Percentiles rank a stretch among this genome's conserved stretches.
Conservation (phyloP, 495 filamentous ascomycete species). For the Thozetella sp. region DNA sequence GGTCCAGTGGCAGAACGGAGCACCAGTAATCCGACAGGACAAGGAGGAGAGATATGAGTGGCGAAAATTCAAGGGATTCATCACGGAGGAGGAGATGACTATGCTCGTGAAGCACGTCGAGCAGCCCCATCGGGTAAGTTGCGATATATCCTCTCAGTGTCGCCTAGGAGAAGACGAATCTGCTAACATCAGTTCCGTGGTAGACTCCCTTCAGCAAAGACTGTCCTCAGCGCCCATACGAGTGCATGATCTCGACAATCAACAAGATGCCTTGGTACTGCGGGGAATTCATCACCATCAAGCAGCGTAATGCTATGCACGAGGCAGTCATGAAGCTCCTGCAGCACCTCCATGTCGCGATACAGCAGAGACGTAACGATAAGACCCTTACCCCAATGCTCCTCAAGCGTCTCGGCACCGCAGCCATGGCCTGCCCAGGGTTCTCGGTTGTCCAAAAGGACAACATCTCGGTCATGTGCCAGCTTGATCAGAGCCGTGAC, state of each 20-base stretch:
- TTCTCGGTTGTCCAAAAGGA: constrained; percentile 67
- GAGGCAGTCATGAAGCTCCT: constrained; percentile 51
- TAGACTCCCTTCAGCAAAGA: constrained; percentile 67
- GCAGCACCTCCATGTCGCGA: constrained; percentile 9
- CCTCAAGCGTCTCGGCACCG: constrained; percentile 56
- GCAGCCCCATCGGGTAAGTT: constrained; percentile 65
- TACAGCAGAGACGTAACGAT: constrained; percentile 25
- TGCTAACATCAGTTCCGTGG: constrained; percentile 8
- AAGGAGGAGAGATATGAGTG: constrained; percentile 43
- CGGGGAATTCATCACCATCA: constrained; percentile 61
- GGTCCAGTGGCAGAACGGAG: constrained; percentile 56
- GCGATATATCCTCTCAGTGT: background rate
- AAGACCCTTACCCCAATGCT: constrained; percentile 53
- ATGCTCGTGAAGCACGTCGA: constrained; percentile 69
- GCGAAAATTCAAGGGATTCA: constrained; percentile 71
- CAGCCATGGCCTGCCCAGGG: constrained; percentile 61
- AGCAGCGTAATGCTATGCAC: constrained; percentile 62
- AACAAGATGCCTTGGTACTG: constrained; percentile 77
- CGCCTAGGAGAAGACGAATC: no score
- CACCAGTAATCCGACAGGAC: constrained; percentile 43
- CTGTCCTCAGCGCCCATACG: constrained; percentile 72
- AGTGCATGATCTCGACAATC: constrained; percentile 74
- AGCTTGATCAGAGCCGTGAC: constrained; percentile 15
- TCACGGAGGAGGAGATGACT: constrained; percentile 71
- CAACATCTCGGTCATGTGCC: constrained; percentile 35